phyloP scores from a whole-genome alignment of 2,329 filamentous ascomycete species.

The Helotiales sp. region DNA sequence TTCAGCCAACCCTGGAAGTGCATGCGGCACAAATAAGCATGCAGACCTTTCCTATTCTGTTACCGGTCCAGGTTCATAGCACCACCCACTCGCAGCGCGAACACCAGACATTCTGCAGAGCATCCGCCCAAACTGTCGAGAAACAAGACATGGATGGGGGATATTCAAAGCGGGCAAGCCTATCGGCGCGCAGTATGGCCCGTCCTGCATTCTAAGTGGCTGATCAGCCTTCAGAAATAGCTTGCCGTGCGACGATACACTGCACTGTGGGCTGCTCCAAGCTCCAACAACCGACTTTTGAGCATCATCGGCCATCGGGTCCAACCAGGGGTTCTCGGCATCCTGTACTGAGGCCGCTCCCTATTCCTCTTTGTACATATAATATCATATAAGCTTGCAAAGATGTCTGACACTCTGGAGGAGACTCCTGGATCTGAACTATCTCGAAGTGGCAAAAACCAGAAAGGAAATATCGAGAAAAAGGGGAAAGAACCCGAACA shows the following conservation, averaged over 20 bases:
- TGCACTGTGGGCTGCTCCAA: background rate
- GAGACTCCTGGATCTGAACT: background rate
- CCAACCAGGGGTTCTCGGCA: background rate
- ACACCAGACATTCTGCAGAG: background rate
- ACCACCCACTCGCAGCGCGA: background rate
- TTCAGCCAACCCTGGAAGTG: background rate
- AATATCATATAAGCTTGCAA: constrained; percentile 2
- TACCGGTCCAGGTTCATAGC: background rate
- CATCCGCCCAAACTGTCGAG: background rate
- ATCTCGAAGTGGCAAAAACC: background rate
- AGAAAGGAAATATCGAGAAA: background rate
- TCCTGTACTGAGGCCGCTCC: background rate
- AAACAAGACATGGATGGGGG: background rate
- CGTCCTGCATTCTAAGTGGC: background rate
- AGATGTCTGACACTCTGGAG: background rate
- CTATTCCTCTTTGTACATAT: background rate
- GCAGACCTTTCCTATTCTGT: background rate
- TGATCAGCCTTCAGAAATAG: background rate
- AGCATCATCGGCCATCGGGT: background rate
- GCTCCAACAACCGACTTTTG: background rate
- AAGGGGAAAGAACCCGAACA: background rate
- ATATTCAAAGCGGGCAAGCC: background rate
- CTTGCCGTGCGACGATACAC: no score
- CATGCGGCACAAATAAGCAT: constrained; percentile 1
- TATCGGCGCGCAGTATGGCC: background rate